These are phyloP conservation scores for Phytophthora hibernalis DNA, from an alignment of 352 stramenopile genomes.

Conservation along the genomic window DNA sequence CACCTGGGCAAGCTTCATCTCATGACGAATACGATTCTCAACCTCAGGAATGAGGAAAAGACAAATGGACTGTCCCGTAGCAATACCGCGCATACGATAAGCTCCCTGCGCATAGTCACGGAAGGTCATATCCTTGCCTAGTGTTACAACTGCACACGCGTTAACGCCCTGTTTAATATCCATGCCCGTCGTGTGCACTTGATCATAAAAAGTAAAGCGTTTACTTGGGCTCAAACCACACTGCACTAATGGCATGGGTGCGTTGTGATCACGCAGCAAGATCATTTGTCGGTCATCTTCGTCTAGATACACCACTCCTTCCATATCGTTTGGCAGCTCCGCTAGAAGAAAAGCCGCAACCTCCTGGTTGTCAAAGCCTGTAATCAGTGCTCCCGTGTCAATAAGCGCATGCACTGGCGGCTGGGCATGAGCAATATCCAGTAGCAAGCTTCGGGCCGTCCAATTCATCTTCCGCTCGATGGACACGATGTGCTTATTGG, in stretches of 20 bases:
- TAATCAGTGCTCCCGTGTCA: conserved; percentile 93
- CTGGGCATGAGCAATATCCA: conserved; percentile 79
- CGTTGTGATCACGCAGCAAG: conserved; percentile 94
- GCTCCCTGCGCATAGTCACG: conserved; percentile 93
- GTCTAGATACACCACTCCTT: conserved; percentile 94
- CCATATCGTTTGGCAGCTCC: conserved; percentile 77
- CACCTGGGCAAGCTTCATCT: conserved; percentile 60
- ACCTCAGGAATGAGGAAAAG: conserved; percentile 94
- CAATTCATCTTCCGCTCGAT: conserved; percentile 88
- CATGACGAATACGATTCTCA: conserved; percentile 86
- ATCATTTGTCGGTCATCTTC: conserved; percentile 92
- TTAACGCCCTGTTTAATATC: conserved; percentile 93
- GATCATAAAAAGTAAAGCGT: conserved; percentile 94
- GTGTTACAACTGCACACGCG: conserved; percentile 86
- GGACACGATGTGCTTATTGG: conserved; percentile 91
- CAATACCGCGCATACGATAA: conserved; percentile 93
- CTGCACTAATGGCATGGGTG: conserved; percentile 93
- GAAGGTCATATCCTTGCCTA: conserved; percentile 98
- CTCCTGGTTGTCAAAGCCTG: conserved; percentile 90
- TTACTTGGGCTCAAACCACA: conserved; percentile 86
- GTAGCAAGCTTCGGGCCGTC: conserved; percentile 72
- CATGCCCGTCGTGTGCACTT: conserved; percentile 95
- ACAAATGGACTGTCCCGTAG: conserved; percentile 92
- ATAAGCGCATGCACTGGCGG: conserved; percentile 90
- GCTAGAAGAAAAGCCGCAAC: conserved; percentile 86